phyloP scores from a whole-genome alignment of 208 protist species.

The Crithidia brevicula region DNA sequence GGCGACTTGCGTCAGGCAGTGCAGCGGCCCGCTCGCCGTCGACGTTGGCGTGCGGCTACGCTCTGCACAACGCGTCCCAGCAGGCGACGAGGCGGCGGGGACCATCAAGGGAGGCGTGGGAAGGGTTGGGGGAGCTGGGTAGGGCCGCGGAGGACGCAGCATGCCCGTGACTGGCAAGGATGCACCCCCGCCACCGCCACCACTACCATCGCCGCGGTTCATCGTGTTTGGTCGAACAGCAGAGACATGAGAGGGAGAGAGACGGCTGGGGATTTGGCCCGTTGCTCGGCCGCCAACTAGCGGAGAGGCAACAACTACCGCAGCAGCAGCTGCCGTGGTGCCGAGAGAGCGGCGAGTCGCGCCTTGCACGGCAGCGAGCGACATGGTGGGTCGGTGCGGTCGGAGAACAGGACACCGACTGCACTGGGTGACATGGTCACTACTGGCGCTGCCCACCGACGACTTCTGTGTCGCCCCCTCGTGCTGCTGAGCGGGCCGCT shows the following conservation, averaged over 20 bases:
- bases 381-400: not conserved
- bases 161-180: too few relatives aligned
- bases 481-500: not conserved
- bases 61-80: too few relatives aligned
- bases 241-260: not conserved
- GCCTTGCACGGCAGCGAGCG: not conserved
- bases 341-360: not conserved
- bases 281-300: not conserved
- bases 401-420: not conserved
- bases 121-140: too few relatives aligned
- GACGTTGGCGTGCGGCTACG: too few relatives aligned
- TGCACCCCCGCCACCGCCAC: too few relatives aligned
- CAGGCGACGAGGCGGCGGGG: too few relatives aligned
- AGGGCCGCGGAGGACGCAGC: too few relatives aligned
- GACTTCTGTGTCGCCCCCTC: not conserved
- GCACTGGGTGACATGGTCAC: not conserved
- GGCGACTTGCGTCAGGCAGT: conserved; percentile 1
- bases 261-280: not conserved
- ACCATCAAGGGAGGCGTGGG: too few relatives aligned
- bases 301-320: not conserved
- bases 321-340: not conserved
- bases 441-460: not conserved
- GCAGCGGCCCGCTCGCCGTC: not conserved
- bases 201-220: too few relatives aligned
- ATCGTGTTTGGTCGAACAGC: not conserved